Conservation (phyloP, 108 stramenopile genomes). For the Schizochytrium sp. region DNA sequence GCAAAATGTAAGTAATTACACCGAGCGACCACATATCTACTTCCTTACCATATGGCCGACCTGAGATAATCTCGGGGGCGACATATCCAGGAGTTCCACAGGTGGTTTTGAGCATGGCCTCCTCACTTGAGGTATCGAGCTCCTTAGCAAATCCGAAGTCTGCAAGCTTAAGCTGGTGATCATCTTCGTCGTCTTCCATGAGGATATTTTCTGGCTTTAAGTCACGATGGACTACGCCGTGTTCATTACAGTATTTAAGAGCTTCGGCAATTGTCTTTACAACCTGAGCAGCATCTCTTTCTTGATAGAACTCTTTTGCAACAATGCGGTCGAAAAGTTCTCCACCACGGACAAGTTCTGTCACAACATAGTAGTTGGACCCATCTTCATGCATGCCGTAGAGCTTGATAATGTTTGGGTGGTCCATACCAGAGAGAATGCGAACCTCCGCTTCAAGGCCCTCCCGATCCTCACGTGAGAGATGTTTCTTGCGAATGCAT, state of each 20-base stretch:
- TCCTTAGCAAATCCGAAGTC: conserved; percentile 98
- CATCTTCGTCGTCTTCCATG: conserved; percentile 82
- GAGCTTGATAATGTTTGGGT: conserved; percentile 86
- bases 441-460: conserved; percentile 38
- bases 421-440: conserved; percentile 64
- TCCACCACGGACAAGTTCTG: conserved; percentile 89
- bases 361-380: conserved; percentile 85
- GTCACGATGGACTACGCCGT: conserved; percentile 86
- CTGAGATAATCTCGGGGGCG: conserved; percentile 64
- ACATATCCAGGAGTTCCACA: conserved; percentile 88
- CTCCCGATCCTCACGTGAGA: conserved; percentile 4
- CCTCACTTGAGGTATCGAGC: conserved; percentile 63
- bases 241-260: conserved; percentile 82
- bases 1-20: conserved; percentile 93
- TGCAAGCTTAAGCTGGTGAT: conserved; percentile 91
- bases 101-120: conserved; percentile 82
- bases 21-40: conserved; percentile 98
- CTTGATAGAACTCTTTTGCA: conserved; percentile 87
- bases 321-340: conserved; percentile 97
- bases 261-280: conserved; percentile 85
- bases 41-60: conserved; percentile 64
- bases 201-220: conserved; percentile 95
- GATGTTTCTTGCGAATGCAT: conserved; percentile 50
- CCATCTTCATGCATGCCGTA: conserved; percentile 90
- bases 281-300: conserved; percentile 87